These are phyloP conservation scores for Clitoria ternatea DNA, from an alignment of 306 rosid species.

Conservation along the genomic window DNA sequence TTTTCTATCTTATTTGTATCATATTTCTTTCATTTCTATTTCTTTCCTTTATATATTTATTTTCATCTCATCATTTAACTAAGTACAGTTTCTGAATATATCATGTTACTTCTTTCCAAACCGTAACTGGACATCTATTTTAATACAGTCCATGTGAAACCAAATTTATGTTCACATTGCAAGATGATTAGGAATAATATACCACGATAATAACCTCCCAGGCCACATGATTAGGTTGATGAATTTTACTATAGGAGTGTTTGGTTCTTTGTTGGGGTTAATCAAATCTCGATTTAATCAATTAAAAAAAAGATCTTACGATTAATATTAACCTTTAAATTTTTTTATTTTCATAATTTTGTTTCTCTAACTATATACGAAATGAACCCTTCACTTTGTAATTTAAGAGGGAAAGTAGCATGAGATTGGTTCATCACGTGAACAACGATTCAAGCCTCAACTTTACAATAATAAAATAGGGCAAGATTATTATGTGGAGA, in stretches of 20 bases:
- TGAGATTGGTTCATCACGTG: slow-evolving; percentile 9
- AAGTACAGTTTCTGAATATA: not conserved
- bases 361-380: too few relatives aligned
- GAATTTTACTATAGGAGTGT: not conserved
- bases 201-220: not conserved
- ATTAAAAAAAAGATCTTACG: too few relatives aligned
- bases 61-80: too few relatives aligned
- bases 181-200: not conserved
- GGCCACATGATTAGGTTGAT: not conserved
- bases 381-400: too few relatives aligned
- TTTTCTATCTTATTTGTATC: too few relatives aligned
- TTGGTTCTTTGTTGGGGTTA: too few relatives aligned
- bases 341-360: too few relatives aligned
- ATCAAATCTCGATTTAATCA: too few relatives aligned
- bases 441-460: not conserved
- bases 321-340: too few relatives aligned
- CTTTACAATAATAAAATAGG: not conserved
- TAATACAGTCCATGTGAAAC: not conserved
- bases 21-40: too few relatives aligned
- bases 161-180: not conserved
- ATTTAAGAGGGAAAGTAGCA: not conserved
- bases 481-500: not conserved
- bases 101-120: too few relatives aligned
- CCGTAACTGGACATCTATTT: not conserved
- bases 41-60: too few relatives aligned